A percentile compares a stretch with the other conserved stretches of the same genome.
Evolutionary conservation across 768 basidiomycete genomes (phyloP).

Genomic region (Mycena vitilis): DNA sequence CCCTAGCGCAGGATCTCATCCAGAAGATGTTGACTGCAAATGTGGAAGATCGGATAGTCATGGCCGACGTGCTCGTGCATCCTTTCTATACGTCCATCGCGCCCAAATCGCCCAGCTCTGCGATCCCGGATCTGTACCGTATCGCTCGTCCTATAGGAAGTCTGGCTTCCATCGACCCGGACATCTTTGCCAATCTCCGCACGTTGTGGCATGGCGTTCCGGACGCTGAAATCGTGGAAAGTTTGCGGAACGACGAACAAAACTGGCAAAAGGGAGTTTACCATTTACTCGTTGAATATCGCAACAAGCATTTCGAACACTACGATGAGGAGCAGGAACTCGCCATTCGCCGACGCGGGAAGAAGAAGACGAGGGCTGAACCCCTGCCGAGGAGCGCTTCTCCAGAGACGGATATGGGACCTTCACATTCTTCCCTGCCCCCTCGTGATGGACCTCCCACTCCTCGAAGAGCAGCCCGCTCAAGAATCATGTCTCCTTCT

Average conservation of each 20-base stretch:
- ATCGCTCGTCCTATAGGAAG: constrained; percentile 77
- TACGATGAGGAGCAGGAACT: constrained; percentile 78
- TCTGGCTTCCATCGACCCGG: constrained; percentile 80
- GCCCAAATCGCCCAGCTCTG: constrained; percentile 54
- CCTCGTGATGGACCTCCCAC: constrained; percentile 70
- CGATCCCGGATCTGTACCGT: constrained; percentile 70
- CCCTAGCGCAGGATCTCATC: constrained; percentile 81
- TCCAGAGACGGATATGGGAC: constrained; percentile 40
- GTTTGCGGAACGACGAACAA: constrained; percentile 71
- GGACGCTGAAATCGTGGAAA: constrained; percentile 78
- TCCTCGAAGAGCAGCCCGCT: constrained; percentile 65
- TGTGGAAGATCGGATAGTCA: constrained; percentile 80
- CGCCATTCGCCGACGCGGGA: constrained; percentile 49
- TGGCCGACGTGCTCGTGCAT: constrained; percentile 82
- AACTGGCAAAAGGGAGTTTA: constrained; percentile 99
- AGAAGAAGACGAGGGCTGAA: constrained; percentile 45
- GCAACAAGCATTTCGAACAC: constrained; percentile 77
- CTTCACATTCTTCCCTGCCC: constrained; percentile 55
- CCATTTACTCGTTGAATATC: constrained; percentile 87
- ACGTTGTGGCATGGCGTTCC: constrained; percentile 91
- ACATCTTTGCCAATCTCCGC: constrained; percentile 89
- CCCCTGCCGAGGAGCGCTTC: constrained; percentile 41
- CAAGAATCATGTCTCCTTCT: constrained; percentile 37
- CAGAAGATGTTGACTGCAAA: constrained; percentile 84
- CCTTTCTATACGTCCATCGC: constrained; percentile 77